Evolutionary conservation across 129 eudicot genomes (phyloP).

Genomic region (Logfia minima): DNA sequence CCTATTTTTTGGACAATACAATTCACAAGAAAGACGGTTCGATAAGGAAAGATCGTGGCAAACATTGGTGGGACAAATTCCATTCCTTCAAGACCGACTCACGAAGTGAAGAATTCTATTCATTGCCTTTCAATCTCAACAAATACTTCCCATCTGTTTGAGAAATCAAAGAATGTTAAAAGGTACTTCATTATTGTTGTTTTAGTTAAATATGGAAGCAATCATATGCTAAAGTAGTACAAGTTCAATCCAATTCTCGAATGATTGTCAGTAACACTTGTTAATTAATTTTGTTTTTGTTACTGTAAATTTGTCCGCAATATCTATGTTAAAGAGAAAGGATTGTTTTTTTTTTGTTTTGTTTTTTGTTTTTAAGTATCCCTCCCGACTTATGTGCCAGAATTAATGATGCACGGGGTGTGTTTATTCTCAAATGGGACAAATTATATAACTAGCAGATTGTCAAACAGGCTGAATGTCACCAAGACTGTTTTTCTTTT

Average conservation of each 20-base stretch:
- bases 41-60: slow-evolving; percentile 61
- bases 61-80: slow-evolving; percentile 68
- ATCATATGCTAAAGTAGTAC: slow-evolving; percentile 8
- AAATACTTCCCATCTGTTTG: slow-evolving; percentile 66
- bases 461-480: not conserved
- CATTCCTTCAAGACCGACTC: slow-evolving; percentile 44
- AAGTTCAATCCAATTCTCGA: slow-evolving; percentile 13
- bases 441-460: not conserved
- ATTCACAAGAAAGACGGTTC: slow-evolving; percentile 49
- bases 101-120: slow-evolving; percentile 64
- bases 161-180: slow-evolving; percentile 10
- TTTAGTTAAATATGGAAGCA: slow-evolving; percentile 15
- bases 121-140: slow-evolving; percentile 63
- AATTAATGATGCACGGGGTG: not conserved
- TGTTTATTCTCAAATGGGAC: not conserved
- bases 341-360: slow-evolving; percentile 13
- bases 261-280: slow-evolving; percentile 17
- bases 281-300: slow-evolving; percentile 24
- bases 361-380: not conserved
- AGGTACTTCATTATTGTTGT: slow-evolving; percentile 16
- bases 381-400: not conserved
- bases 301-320: slow-evolving; percentile 28
- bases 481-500: not conserved
- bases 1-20: slow-evolving; percentile 55
- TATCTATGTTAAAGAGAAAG: slow-evolving; percentile 13